phyloP scores from a whole-genome alignment of 2,329 filamentous ascomycete genomes.

The Penicillium thymicola region DNA sequence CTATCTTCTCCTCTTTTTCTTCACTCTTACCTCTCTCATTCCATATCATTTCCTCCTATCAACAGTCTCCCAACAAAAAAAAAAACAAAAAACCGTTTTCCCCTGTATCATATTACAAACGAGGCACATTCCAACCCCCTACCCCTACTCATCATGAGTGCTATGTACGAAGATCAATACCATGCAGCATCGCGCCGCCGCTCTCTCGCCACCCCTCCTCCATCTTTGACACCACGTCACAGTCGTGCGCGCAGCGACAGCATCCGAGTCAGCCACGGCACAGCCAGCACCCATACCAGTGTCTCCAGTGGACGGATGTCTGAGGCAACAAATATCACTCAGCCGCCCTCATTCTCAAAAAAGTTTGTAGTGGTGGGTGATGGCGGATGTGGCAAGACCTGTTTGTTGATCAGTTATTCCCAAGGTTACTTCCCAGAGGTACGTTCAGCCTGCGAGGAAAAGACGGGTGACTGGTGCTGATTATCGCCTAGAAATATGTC shows the following conservation, averaged over 20 bases:
- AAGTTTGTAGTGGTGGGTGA: conserved; percentile 99
- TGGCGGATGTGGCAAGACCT: conserved; percentile 97
- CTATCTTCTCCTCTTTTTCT: conserved; percentile 7
- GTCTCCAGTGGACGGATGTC: conserved; percentile 70
- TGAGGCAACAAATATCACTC: conserved; percentile 78
- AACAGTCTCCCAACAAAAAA: not conserved
- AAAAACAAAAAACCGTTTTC: not conserved
- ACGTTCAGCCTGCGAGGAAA: conserved; percentile 29
- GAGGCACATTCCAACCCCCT: conserved; percentile 20
- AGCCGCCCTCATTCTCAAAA: conserved; percentile 91
- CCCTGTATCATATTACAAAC: conserved; percentile 7
- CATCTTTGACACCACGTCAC: conserved; percentile 42
- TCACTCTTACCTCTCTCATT: not conserved
- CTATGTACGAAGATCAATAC: conserved; percentile 43
- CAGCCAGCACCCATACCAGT: conserved; percentile 80
- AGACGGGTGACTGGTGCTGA: not conserved
- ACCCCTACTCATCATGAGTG: conserved; percentile 28
- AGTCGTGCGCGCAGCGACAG: conserved; percentile 53
- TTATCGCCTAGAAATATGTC: conserved; percentile 80
- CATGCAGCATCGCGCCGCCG: conserved; percentile 59
- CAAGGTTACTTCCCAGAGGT: conserved; percentile 99
- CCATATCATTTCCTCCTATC: not conserved
- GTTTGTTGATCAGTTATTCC: conserved; percentile 95
- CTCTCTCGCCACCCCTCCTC: conserved; percentile 46
- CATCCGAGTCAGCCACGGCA: conserved; percentile 78